Evolutionary conservation across 305 asterid species (phyloP), one percentile per base, ranked within the genome.

Genomic region (Solanum hybrid): DNA sequence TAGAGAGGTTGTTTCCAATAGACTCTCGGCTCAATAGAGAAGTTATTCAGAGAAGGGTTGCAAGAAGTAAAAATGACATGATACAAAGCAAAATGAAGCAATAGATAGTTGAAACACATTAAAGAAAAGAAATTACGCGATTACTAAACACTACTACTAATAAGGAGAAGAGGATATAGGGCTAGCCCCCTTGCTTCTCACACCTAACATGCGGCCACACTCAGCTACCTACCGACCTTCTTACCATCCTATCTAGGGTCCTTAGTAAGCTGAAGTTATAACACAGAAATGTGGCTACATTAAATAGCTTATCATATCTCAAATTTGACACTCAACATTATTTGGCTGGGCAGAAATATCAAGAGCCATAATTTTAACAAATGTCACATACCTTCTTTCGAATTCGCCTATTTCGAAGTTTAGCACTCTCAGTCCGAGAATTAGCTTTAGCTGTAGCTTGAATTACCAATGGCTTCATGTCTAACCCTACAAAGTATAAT

Each of bases 371-470:
- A 64, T 29, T 24, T 90, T n/a, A 85, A 75, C 32, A 73, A 72
- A 87, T 22, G 13, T 17, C 2, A 22, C 73, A 37, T 85, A 97
- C 98, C 98, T 95, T 95, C 91, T 94, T 95, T 84, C 93, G 93
- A 36, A 90, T 79, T 93, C 98, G 95, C 89, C 95, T 91, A 72
- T 96, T 94, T 31, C 89, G 93, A 91, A 93, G 92, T 90, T 97
- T 95, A 22, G 95, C 91, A 89, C 93, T 95, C 89, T 97, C 99
- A 1, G 94, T 93, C 85, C 95, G 89, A 66, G 92, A 87, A 46
- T 92, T 94, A 36, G 93, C 93, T 92, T 93, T 93, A 20, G 82
- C 24, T 69, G 85, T 73, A 31, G 97, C 97, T 93, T 92, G 91
- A 78, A 93, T 90, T 91, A 92, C 93, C 93, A 94, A 76, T 24